A percentile compares a stretch with the other conserved stretches of the same genome.
phyloP scores from a whole-genome alignment of 75 land plant genomes.

The Chamaecyparis obtusa region DNA sequence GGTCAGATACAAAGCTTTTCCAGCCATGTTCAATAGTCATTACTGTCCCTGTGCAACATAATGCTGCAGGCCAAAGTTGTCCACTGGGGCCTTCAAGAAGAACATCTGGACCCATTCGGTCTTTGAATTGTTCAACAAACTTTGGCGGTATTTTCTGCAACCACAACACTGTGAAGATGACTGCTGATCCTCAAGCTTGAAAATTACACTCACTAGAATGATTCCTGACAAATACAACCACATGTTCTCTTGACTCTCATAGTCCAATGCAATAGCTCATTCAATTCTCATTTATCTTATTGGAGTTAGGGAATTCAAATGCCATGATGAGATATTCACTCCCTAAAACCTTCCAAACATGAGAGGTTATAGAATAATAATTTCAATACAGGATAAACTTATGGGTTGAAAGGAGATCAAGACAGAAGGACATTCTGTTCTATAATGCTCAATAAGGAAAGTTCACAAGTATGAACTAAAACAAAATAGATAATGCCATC shows the following conservation, averaged over 20 bases:
- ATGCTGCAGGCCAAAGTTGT: slow-evolving; percentile 6
- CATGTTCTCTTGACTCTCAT: not conserved
- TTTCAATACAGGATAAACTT: not conserved
- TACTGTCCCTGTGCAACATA: not conserved
- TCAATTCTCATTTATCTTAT: not conserved
- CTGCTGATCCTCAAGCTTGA: not conserved
- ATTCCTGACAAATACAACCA: not conserved
- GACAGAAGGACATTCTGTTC: not conserved
- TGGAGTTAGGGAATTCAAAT: not conserved
- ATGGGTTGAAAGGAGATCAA: not conserved
- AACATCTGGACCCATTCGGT: slow-evolving; percentile 9
- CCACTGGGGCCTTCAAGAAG: slow-evolving; percentile 11
- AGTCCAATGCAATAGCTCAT: not conserved
- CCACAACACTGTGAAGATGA: not conserved
- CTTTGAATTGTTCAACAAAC: not conserved
- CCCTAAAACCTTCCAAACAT: not conserved
- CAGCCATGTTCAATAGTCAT: slow-evolving; percentile 10
- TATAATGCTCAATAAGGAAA: not conserved
- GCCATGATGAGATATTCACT: not conserved
- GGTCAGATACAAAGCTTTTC: slow-evolving; percentile 4
- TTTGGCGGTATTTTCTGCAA: slow-evolving; percentile 11
- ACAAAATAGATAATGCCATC: not conserved
- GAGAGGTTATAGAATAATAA: not conserved
- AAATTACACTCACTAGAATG: not conserved
- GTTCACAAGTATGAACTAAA: not conserved